Base-by-base conservation (phyloP, 73 alveolate species). In the Tetrahymena elliotti region DNA sequence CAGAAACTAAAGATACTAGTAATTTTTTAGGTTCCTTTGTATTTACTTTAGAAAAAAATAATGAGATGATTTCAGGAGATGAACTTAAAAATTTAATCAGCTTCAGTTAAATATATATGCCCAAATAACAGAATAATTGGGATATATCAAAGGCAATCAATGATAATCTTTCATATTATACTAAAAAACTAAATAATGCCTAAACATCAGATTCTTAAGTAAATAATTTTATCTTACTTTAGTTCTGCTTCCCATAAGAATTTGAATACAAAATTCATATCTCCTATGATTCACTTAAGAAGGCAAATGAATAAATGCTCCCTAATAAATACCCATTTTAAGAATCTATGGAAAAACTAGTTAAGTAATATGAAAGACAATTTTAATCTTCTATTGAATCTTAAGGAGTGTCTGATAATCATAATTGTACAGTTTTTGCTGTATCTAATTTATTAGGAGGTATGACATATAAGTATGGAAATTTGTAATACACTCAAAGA, bases 381-480 rank as follows among this genome's bases (percentile, higher is more conserved):
- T 68, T 68, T n/a, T 5, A 24, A 6, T 68, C 24, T 4, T 68
- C 88, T 11, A 68, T 68, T 31, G 88, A 68, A 24, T 68, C 88
- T 68, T 22, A 68, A 31, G 88, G 88, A 68, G 36, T 68, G 36
- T 18, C 6, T 27, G 88, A 68, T 68, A 68, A 68, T 7, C 88
- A 68, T 10, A 68, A 68, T 68, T 68, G 88, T 11, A 68, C 88
- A 6, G 88, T 68, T 22, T 68, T 68, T 24, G 98, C 98, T 53
- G 93, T 97, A 33, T 84, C 97, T 15, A 96, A 97, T 53, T 95
- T 97, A 38, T 96, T 97, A 53, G 99, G 99, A 39, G 99, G 99
- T 11, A 97, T 97, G 47, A 98, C 98, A 8, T 97, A 95, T 94
- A 96, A 94, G 93, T 97, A 95, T 96, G 99, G 99, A 18, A 93